Conservation (phyloP, 2,329 filamentous ascomycete genomes). For the Colletotrichum noveboracense region DNA sequence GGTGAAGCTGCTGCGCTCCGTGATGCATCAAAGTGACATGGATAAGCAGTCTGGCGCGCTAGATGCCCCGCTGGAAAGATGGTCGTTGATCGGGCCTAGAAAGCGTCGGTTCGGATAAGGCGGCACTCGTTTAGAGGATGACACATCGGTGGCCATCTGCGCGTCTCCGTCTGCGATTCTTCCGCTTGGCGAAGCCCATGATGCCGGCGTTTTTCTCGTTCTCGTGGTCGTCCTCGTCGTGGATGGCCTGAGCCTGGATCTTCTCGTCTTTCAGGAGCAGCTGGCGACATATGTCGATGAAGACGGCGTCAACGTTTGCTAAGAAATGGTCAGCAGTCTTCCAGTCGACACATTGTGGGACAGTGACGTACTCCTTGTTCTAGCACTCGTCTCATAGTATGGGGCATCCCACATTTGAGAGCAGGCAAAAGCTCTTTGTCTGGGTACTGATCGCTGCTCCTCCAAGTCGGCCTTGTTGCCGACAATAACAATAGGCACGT, state of each 20-base stretch:
- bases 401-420: conserved; percentile 89
- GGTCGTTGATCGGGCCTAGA: neutral
- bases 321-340: conserved; percentile 27
- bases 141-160: conserved; percentile 29
- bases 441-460: conserved; percentile 80
- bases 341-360: neutral
- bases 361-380: conserved; percentile 66
- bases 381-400: conserved; percentile 89
- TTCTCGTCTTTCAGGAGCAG: conserved; percentile 77
- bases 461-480: conserved; percentile 92
- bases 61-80: neutral
- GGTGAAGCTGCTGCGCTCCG: neutral
- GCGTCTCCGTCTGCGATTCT: conserved; percentile 30
- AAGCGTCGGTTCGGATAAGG: neutral
- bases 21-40: neutral
- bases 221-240: conserved; percentile 43
- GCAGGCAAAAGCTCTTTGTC: conserved; percentile 80
- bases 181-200: conserved; percentile 35
- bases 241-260: conserved; percentile 42
- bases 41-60: neutral
- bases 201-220: conserved; percentile 47
- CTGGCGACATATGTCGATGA: conserved; percentile 82
- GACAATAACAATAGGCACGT: conserved; percentile 86
- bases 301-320: conserved; percentile 91
- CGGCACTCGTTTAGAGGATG: conserved; percentile 18